Conservation (phyloP, 139 green algal genomes). For the Chlamydomonas applanata region DNA sequence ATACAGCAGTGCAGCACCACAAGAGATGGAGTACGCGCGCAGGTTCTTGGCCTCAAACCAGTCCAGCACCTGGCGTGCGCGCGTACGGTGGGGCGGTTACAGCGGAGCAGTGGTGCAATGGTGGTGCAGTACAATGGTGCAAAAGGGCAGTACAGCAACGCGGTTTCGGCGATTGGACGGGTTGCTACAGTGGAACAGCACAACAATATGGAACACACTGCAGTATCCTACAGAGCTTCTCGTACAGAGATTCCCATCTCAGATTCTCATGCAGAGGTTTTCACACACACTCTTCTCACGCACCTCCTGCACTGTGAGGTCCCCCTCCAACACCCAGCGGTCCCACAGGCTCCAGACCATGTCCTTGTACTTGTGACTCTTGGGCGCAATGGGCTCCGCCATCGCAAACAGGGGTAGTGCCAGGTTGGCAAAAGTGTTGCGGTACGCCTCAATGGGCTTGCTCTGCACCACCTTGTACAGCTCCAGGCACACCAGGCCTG, state of each 20-base stretch:
- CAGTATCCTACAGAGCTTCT: no score
- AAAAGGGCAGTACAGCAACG: no score
- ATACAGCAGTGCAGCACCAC: constrained; percentile 90
- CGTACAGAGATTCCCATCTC: no score
- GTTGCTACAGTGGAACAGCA: no score
- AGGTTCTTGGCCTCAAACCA: constrained; percentile 84
- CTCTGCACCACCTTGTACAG: constrained; percentile 89
- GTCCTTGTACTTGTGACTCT: constrained; percentile 37
- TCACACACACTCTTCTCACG: no score
- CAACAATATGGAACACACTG: no score
- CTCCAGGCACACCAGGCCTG: constrained; percentile 93
- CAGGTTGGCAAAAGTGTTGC: constrained; percentile 99
- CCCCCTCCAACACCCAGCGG: constrained; percentile 93
- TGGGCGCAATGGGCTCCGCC: constrained; percentile 87
- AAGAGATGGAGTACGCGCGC: constrained; percentile 92
- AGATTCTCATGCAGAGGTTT: background rate
- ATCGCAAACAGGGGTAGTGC: constrained; percentile 97
- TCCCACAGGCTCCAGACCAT: constrained; percentile 95
- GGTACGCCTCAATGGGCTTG: constrained; percentile 81
- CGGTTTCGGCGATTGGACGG: no score
- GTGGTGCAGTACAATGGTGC: no score
- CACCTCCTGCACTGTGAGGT: constrained; percentile 89
- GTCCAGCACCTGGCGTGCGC: constrained; percentile 72
- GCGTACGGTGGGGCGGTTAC: background rate
- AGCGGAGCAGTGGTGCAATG: no score